Conservation (phyloP, 2,329 filamentous ascomycete species). For the Colletotrichum falcatum region DNA sequence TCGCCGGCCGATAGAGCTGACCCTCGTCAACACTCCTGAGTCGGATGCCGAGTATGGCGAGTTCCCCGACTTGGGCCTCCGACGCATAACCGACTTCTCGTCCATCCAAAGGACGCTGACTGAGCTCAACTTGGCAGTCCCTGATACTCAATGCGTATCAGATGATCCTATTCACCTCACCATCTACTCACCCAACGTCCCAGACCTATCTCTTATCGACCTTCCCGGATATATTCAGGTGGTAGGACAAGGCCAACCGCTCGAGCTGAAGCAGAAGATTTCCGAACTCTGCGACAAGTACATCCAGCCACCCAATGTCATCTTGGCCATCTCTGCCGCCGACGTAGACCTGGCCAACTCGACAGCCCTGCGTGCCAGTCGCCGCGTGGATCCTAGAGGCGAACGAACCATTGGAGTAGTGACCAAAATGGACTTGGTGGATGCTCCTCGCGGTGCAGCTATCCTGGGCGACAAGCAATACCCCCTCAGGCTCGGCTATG, state of each 20-base stretch:
- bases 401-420: slow-evolving; percentile 98
- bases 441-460: slow-evolving; percentile 79
- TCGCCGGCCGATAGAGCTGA: slow-evolving; percentile 92
- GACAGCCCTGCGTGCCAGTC: slow-evolving; percentile 87
- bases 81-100: slow-evolving; percentile 90
- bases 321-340: slow-evolving; percentile 95
- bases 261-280: slow-evolving; percentile 95
- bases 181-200: slow-evolving; percentile 95
- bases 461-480: slow-evolving; percentile 93
- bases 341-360: slow-evolving; percentile 98
- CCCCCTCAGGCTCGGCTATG: slow-evolving; percentile 92
- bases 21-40: slow-evolving; percentile 93
- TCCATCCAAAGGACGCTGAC: slow-evolving; percentile 94
- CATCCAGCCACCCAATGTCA: slow-evolving; percentile 95
- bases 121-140: slow-evolving; percentile 93
- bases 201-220: slow-evolving; percentile 95
- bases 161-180: slow-evolving; percentile 97
- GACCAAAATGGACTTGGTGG: slow-evolving; percentile 98
- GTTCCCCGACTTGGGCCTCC: slow-evolving; percentile 90
- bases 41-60: slow-evolving; percentile 92
- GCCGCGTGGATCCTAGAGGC: slow-evolving; percentile 91
- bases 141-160: slow-evolving; percentile 90
- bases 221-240: slow-evolving; percentile 98
- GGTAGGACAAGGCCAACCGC: slow-evolving; percentile 88
- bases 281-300: slow-evolving; percentile 98